Percentiles rank a stretch among this genome's conserved stretches.
phyloP scores from a whole-genome alignment of 257 asterid species.

The Solanum arcanum region DNA sequence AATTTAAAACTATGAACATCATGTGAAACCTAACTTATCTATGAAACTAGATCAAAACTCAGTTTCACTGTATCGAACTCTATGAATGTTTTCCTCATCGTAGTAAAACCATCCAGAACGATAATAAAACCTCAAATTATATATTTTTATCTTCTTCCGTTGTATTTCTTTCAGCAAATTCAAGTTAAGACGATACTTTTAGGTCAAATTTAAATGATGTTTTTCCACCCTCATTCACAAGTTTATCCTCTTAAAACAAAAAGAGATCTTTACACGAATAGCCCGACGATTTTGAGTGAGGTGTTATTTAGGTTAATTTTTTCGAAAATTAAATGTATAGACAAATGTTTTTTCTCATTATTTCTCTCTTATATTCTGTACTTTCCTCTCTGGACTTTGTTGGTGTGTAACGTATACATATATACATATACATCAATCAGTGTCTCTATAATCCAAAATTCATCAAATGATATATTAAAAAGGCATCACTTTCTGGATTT shows the following conservation, averaged over 20 bases:
- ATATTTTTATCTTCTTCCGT: neutral
- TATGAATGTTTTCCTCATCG: no score
- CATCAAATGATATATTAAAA: neutral
- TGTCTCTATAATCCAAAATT: neutral
- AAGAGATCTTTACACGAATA: neutral
- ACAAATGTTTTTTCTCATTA: neutral
- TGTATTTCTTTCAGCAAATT: neutral
- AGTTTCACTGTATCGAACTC: neutral
- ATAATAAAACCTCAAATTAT: neutral
- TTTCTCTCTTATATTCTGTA: neutral
- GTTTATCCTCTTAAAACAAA: neutral
- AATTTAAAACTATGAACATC: neutral
- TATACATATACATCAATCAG: neutral
- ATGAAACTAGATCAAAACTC: neutral
- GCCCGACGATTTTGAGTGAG: neutral
- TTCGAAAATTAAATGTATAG: neutral
- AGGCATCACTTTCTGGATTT: neutral
- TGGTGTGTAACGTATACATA: neutral
- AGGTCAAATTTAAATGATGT: no score
- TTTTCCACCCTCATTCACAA: neutral
- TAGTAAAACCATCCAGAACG: neutral
- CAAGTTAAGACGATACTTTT: neutral
- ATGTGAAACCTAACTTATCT: neutral
- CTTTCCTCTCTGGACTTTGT: neutral
- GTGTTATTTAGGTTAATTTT: neutral